Percentiles rank a stretch among this genome's conserved stretches.
phyloP scores from a whole-genome alignment of 305 asterid species.

The Plantago coronopus region DNA sequence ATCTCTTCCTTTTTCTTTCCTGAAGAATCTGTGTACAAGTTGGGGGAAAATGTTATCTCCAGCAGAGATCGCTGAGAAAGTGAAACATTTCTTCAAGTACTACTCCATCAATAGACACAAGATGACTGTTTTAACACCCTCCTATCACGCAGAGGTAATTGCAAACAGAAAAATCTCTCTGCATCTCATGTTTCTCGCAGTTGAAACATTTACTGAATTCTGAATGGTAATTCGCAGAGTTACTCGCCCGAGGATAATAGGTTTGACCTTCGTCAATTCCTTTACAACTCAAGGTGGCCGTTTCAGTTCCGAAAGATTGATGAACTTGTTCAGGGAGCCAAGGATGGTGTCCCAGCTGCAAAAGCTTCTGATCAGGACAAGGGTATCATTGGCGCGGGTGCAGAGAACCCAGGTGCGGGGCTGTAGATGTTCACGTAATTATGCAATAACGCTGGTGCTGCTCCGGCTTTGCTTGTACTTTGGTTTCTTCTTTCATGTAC shows the following conservation, averaged over 20 bases:
- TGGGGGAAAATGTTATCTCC: slow-evolving; percentile 84
- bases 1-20: slow-evolving; percentile 4
- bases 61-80: slow-evolving; percentile 76
- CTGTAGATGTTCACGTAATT: slow-evolving; percentile 28
- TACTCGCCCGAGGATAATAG: slow-evolving; percentile 95
- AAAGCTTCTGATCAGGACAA: slow-evolving; percentile 33
- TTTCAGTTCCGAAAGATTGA: slow-evolving; percentile 77
- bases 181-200: background rate
- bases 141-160: slow-evolving; percentile 93
- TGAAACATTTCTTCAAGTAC: slow-evolving; percentile 86
- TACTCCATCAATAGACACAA: slow-evolving; percentile 93
- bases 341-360: slow-evolving; percentile 38
- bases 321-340: slow-evolving; percentile 56
- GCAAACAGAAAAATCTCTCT: background rate
- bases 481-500: background rate
- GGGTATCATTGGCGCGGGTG: slow-evolving; percentile 84
- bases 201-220: background rate
- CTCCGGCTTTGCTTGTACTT: background rate
- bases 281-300: slow-evolving; percentile 85
- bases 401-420: slow-evolving; percentile 82
- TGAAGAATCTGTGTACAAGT: slow-evolving; percentile 83
- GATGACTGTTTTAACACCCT: slow-evolving; percentile 90
- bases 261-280: slow-evolving; percentile 88
- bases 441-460: background rate
- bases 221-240: slow-evolving; percentile 47